These are phyloP conservation scores for Herpetomonas samuelpessoai DNA, from an alignment of 208 protist genomes.

Conservation along the genomic window DNA sequence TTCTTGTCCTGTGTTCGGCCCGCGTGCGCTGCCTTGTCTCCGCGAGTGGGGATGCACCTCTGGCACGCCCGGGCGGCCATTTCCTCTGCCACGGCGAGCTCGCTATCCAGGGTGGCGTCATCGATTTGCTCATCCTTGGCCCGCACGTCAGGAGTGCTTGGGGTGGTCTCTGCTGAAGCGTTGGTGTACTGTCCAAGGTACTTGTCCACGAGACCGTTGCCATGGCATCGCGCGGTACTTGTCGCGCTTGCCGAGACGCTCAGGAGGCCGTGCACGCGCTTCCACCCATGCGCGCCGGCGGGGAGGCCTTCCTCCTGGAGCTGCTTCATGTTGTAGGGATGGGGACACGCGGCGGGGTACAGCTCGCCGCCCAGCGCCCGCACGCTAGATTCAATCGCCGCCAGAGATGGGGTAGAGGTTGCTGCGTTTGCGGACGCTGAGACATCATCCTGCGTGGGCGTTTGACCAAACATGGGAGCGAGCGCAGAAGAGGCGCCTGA, in stretches of 20 bases:
- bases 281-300: conserved; percentile 37
- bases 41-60: too few species aligned
- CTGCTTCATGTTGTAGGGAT: conserved; percentile 22
- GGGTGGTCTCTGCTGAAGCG: too few species aligned
- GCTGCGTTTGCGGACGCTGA: too few species aligned
- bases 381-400: not conserved
- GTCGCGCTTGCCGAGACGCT: not conserved
- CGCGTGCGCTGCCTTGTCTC: too few species aligned
- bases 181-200: not conserved
- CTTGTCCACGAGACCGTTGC: not conserved
- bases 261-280: conserved; percentile 34
- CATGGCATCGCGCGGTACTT: not conserved
- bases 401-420: too few species aligned
- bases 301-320: conserved; percentile 24
- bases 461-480: not conserved
- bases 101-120: too few species aligned
- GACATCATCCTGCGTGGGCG: not conserved
- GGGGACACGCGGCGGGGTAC: not conserved
- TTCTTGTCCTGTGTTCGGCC: too few species aligned
- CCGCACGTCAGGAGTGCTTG: too few species aligned
- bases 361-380: not conserved
- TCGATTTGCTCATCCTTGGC: too few species aligned
- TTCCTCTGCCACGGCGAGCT: too few species aligned
- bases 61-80: too few species aligned
- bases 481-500: not conserved